These are phyloP conservation scores for Calonectria multiphialidica DNA, from an alignment of 2,329 filamentous ascomycete genomes.

Conservation along the genomic window DNA sequence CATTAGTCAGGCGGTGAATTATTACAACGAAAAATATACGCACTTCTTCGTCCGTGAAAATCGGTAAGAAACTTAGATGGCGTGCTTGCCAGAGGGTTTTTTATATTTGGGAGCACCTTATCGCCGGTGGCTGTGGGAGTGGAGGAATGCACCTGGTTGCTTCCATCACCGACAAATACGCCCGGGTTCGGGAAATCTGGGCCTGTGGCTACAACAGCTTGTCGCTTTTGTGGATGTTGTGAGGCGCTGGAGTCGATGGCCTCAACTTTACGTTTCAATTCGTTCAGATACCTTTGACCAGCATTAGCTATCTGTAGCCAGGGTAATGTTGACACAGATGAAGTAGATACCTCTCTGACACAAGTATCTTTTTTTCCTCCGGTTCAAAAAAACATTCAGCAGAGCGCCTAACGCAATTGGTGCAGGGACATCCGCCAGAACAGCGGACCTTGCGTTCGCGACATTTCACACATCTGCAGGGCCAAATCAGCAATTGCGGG, in stretches of 20 bases:
- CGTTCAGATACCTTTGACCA: constrained; percentile 12
- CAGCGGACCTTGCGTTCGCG: constrained; percentile 23
- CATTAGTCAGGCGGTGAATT: not conserved
- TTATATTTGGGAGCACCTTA: not conserved
- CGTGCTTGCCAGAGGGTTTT: not conserved
- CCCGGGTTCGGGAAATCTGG: not conserved
- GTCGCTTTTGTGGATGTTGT: not conserved
- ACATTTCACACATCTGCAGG: constrained; percentile 13
- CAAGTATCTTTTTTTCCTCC: constrained; percentile 10
- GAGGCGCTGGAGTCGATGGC: not conserved
- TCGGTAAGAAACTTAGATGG: constrained; percentile 1
- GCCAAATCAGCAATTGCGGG: not conserved
- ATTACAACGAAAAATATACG: not conserved
- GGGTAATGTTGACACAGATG: not conserved
- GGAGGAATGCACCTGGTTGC: not conserved
- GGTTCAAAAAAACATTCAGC: constrained; percentile 16
- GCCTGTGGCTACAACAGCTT: not conserved
- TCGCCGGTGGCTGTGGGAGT: not conserved
- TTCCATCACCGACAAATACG: not conserved
- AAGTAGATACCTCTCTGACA: constrained; percentile 9
- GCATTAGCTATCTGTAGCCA: not conserved
- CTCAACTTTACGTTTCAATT: constrained; percentile 19
- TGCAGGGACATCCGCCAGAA: constrained; percentile 15
- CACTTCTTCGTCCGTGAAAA: not conserved
- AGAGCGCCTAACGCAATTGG: constrained; percentile 10